Evolutionary conservation across 495 filamentous ascomycete species (phyloP).

Genomic region (Trichocladium antarcticum): DNA sequence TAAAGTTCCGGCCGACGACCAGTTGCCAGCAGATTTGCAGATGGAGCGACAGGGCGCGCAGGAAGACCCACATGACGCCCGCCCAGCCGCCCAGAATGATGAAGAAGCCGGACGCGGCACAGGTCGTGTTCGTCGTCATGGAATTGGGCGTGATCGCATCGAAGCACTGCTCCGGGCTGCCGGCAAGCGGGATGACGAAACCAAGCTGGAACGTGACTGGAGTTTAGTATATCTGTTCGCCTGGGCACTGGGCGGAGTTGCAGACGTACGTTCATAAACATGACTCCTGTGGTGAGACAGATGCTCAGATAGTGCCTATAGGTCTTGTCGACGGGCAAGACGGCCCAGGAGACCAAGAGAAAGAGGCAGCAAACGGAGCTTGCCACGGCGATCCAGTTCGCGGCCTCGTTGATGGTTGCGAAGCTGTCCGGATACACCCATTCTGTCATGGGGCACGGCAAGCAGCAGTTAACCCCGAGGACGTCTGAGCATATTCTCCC

Average conservation of each 20-base stretch:
- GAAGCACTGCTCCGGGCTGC: constrained; percentile 70
- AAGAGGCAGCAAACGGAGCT: constrained; percentile 62
- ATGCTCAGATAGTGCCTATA: constrained; percentile 87
- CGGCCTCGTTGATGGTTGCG: constrained; percentile 47
- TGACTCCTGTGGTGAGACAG: constrained; percentile 61
- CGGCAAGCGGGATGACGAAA: constrained; percentile 82
- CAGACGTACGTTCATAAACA: constrained; percentile 65
- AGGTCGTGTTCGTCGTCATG: constrained; percentile 71
- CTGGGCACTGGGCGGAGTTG: background rate
- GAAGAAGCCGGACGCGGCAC: constrained; percentile 80
- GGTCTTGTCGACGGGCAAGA: constrained; percentile 81
- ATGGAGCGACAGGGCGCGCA: constrained; percentile 83
- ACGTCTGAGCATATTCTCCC: constrained; percentile 49
- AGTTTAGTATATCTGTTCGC: background rate
- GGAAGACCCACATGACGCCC: constrained; percentile 78
- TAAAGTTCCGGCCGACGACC: constrained; percentile 77
- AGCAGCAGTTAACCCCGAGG: constrained; percentile 52
- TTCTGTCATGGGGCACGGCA: constrained; percentile 78
- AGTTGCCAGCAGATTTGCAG: constrained; percentile 97
- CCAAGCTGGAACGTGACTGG: constrained; percentile 41
- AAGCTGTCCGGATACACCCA: constrained; percentile 79
- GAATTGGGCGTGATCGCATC: constrained; percentile 88
- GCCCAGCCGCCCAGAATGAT: constrained; percentile 75
- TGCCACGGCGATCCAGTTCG: constrained; percentile 70
- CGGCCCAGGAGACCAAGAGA: constrained; percentile 68